phyloP scores from a whole-genome alignment of 2,329 filamentous ascomycete species.

The Plenodomus tracheiphilus region DNA sequence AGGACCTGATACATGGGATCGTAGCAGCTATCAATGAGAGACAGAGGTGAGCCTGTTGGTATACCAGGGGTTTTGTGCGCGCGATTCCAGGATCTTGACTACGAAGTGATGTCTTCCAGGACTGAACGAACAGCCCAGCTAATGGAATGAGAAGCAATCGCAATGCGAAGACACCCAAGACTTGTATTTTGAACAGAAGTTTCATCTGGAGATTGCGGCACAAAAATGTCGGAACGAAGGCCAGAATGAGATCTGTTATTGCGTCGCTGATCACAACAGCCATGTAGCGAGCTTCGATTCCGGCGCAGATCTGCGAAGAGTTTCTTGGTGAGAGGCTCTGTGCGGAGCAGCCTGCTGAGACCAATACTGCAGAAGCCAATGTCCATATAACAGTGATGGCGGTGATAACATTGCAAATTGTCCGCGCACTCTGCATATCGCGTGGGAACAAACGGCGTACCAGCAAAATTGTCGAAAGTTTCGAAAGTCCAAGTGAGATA shows the following conservation, averaged over 20 bases:
- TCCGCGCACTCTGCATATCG: slow-evolving; percentile 28
- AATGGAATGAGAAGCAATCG: slow-evolving; percentile 22
- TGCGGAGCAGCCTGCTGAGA: slow-evolving; percentile 27
- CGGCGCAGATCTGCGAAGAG: slow-evolving; percentile 15
- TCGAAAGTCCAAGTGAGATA: slow-evolving; percentile 30
- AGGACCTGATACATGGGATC: slow-evolving; percentile 32
- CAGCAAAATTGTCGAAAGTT: slow-evolving; percentile 30
- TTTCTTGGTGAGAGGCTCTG: slow-evolving; percentile 16
- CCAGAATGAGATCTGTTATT: slow-evolving; percentile 26
- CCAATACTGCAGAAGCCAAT: slow-evolving; percentile 17
- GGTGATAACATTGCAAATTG: slow-evolving; percentile 25
- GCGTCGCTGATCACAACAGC: slow-evolving; percentile 23
- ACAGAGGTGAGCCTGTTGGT: slow-evolving; percentile 26
- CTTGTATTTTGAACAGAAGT: slow-evolving; percentile 26
- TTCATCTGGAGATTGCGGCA: slow-evolving; percentile 34
- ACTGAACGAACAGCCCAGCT: background rate
- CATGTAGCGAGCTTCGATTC: slow-evolving; percentile 20
- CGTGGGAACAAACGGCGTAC: slow-evolving; percentile 33
- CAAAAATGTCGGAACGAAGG: slow-evolving; percentile 25
- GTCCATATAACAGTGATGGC: slow-evolving; percentile 24
- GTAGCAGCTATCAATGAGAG: slow-evolving; percentile 31
- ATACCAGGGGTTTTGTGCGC: slow-evolving; percentile 21
- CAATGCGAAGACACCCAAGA: slow-evolving; percentile 29
- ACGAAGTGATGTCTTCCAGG: background rate
- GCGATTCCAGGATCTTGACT: slow-evolving; percentile 19